phyloP scores from a whole-genome alignment of 1,284 basidiomycete species.

The Fistulina hepatica region DNA sequence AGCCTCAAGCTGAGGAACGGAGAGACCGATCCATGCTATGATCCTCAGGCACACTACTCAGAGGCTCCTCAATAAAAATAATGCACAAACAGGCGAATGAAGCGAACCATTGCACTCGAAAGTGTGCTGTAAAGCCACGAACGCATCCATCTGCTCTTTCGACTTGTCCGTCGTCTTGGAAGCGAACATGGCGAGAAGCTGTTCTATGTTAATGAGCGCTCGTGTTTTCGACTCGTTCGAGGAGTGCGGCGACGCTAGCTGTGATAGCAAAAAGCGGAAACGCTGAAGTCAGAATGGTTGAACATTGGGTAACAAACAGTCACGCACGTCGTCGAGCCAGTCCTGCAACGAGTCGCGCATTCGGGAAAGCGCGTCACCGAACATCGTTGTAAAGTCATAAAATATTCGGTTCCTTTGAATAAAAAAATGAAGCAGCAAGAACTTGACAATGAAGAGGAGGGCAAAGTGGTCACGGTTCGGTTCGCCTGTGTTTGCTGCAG shows the following conservation, averaged over 20 bases:
- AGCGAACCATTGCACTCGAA: conserved; percentile 68
- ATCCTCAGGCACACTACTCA: conserved; percentile 47
- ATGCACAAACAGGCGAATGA: neutral
- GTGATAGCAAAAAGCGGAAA: conserved; percentile 1
- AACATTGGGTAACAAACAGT: no score
- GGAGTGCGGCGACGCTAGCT: conserved; percentile 54
- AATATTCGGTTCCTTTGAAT: no score
- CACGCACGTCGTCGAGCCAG: conserved; percentile 53
- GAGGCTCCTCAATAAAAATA: conserved; percentile 2
- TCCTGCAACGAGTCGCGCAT: no score
- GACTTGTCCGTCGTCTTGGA: conserved; percentile 33
- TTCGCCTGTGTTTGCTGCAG: no score
- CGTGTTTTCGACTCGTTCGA: conserved; percentile 37
- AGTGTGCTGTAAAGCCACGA: conserved; percentile 57
- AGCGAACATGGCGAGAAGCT: conserved; percentile 44
- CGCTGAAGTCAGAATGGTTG: neutral
- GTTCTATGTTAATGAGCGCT: conserved; percentile 47
- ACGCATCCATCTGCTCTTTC: conserved; percentile 39
- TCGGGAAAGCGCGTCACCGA: no score
- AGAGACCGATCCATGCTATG: conserved; percentile 39
- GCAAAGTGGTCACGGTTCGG: no score
- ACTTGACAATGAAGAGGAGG: no score
- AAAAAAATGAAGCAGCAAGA: no score
- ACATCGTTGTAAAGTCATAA: no score
- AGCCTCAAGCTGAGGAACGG: conserved; percentile 31